Percentiles rank a stretch among this genome's conserved stretches.
These are phyloP conservation scores for Fusarium graminum DNA, from an alignment of 2,329 filamentous ascomycete genomes.

Conservation along the genomic window DNA sequence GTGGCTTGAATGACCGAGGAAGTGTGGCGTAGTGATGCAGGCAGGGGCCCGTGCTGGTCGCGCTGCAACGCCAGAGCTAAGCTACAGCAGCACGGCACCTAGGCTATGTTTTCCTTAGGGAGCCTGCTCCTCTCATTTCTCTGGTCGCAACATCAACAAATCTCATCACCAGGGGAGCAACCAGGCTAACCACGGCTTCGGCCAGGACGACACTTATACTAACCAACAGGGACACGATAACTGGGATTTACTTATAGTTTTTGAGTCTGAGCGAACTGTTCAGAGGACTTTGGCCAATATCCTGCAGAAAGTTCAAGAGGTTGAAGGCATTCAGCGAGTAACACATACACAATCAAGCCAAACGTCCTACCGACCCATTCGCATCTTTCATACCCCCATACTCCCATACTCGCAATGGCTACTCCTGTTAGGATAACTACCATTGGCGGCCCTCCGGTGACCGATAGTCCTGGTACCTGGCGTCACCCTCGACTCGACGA, in stretches of 20 bases:
- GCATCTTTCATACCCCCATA: background rate
- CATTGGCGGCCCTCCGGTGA: conserved; percentile 56
- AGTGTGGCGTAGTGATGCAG: conserved; percentile 26
- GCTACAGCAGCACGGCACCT: conserved; percentile 18
- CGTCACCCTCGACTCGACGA: conserved; percentile 89
- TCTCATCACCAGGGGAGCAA: conserved; percentile 47
- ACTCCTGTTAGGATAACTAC: conserved; percentile 55
- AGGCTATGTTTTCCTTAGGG: conserved; percentile 43
- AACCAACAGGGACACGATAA: conserved; percentile 45
- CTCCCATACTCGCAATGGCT: conserved; percentile 45
- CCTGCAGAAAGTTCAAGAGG: conserved; percentile 17
- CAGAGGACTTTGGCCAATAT: conserved; percentile 5
- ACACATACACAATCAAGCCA: conserved; percentile 6
- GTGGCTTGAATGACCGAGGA: conserved; percentile 32
- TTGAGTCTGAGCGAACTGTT: conserved; percentile 1
- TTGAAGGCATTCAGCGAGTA: conserved; percentile 12
- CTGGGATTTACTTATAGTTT: background rate
- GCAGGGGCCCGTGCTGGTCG: conserved; percentile 39
- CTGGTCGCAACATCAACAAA: conserved; percentile 52
- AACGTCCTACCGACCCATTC: background rate
- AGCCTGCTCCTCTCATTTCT: conserved; percentile 35
- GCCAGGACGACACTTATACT: conserved; percentile 50
- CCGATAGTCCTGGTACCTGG: conserved; percentile 83
- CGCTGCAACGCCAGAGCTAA: conserved; percentile 42
- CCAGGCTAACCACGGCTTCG: conserved; percentile 51